phyloP scores from a whole-genome alignment of 1,284 basidiomycete species.

The Ceratobasidium sp. region DNA sequence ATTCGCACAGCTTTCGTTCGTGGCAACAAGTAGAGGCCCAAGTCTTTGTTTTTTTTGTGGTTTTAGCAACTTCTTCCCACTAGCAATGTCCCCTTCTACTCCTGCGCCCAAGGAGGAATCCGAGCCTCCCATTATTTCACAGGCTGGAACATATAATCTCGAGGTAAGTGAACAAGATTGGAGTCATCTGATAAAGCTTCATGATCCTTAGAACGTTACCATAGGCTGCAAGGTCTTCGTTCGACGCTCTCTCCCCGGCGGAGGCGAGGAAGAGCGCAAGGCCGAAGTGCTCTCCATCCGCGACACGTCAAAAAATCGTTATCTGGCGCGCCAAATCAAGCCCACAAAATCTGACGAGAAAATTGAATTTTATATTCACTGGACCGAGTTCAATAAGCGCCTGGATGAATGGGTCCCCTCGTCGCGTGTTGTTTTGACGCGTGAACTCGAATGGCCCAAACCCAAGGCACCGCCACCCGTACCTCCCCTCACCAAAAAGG shows the following conservation, averaged over 20 bases:
- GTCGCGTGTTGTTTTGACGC: conserved; percentile 79
- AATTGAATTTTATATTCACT: conserved; percentile 95
- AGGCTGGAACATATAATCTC: conserved; percentile 28
- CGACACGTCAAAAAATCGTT: conserved; percentile 72
- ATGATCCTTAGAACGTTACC: conserved; percentile 68
- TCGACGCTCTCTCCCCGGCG: conserved; percentile 74
- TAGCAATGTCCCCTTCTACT: conserved; percentile 29
- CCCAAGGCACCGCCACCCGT: conserved; percentile 68
- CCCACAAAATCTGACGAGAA: conserved; percentile 69
- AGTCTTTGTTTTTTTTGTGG: conserved; percentile 12
- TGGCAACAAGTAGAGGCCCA: conserved; percentile 28
- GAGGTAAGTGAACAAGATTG: conserved; percentile 21
- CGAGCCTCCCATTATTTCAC: conserved; percentile 33
- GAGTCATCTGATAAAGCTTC: conserved; percentile 33
- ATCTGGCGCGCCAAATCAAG: conserved; percentile 56
- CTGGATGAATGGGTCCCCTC: conserved; percentile 98
- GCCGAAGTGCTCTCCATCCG: conserved; percentile 94
- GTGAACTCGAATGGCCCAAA: conserved; percentile 96
- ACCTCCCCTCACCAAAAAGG: conserved; percentile 50
- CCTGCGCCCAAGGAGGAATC: conserved; percentile 36
- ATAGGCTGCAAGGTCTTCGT: conserved; percentile 95
- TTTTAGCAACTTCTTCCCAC: background rate
- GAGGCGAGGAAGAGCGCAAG: conserved; percentile 81
- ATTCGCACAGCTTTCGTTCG: conserved; percentile 32
- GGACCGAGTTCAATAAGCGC: conserved; percentile 98